These are phyloP conservation scores for Wickerhamomyces sp. DNA, from an alignment of 1,139 yeast genomes.

Conservation along the genomic window DNA sequence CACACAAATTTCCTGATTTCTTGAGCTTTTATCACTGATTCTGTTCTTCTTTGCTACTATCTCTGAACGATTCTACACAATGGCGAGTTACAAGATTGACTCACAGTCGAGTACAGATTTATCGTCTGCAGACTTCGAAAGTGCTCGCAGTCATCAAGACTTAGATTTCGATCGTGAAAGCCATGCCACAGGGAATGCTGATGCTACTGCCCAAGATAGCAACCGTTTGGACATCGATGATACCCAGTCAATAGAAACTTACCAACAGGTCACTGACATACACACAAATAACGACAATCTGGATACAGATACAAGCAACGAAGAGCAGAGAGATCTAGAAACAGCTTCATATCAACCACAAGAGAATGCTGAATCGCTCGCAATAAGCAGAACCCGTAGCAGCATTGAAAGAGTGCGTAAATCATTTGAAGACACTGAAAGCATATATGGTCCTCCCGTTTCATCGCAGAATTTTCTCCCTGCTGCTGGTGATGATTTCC, in stretches of 20 bases:
- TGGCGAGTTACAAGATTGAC: not conserved
- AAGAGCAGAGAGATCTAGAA: not conserved
- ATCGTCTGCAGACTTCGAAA: slow-evolving; percentile 20
- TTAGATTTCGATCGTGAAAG: slow-evolving; percentile 1
- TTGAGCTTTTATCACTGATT: too few relatives aligned
- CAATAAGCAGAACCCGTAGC: not conserved
- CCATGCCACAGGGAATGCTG: not conserved
- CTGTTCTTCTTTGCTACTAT: too few relatives aligned
- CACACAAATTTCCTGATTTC: too few relatives aligned
- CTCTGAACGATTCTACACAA: not conserved
- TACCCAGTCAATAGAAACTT: not conserved
- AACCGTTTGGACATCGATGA: not conserved
- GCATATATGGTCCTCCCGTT: slow-evolving; percentile 18
- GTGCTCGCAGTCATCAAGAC: slow-evolving; percentile 16
- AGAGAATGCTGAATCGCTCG: not conserved
- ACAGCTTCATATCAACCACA: not conserved
- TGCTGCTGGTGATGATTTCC: slow-evolving; percentile 16
- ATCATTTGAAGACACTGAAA: slow-evolving; percentile 13
- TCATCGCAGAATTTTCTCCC: slow-evolving; percentile 1
- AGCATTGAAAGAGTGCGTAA: slow-evolving; percentile 10
- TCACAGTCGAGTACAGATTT: not conserved
- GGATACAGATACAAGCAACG: not conserved
- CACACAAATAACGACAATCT: not conserved
- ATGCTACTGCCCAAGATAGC: not conserved
- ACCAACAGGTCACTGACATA: not conserved